A percentile compares a stretch with the other conserved stretches of the same genome.
Conservation (phyloP, 169 alveolate genomes). For the Cryptosporidium meleagridis region DNA sequence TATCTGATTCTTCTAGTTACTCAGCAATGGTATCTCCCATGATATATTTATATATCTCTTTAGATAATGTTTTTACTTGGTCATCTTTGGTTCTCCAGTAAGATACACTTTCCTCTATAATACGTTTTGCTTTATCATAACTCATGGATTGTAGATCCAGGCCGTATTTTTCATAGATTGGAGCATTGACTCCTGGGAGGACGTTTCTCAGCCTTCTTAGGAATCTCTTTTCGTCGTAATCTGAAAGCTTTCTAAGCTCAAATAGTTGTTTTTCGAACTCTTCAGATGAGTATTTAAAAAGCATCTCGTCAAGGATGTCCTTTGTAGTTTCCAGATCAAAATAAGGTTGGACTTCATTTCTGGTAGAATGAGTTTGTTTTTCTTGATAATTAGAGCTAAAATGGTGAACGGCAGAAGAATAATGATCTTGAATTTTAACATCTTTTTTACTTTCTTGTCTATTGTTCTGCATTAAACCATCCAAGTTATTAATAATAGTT, state of each 20-base stretch:
- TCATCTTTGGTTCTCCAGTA: constrained; percentile 50
- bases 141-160: neutral
- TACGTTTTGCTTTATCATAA: constrained; percentile 36
- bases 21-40: constrained; percentile 63
- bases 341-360: constrained; percentile 18
- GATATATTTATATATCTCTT: constrained; percentile 50
- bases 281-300: constrained; percentile 26
- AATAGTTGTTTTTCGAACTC: constrained; percentile 49
- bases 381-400: neutral
- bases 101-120: constrained; percentile 43
- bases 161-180: constrained; percentile 33
- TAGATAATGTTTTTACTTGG: constrained; percentile 30
- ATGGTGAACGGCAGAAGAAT: neutral
- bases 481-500: constrained; percentile 13
- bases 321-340: constrained; percentile 63
- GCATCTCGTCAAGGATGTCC: constrained; percentile 34
- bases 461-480: constrained; percentile 28
- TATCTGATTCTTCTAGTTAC: neutral
- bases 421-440: neutral
- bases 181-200: constrained; percentile 20
- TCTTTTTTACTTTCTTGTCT: neutral
- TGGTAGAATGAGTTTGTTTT: neutral
- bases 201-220: constrained; percentile 31
- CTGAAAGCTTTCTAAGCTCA: constrained; percentile 40
- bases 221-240: constrained; percentile 57